Conservation (phyloP, 2,329 filamentous ascomycete genomes). For the Escovopsis sp. region DNA sequence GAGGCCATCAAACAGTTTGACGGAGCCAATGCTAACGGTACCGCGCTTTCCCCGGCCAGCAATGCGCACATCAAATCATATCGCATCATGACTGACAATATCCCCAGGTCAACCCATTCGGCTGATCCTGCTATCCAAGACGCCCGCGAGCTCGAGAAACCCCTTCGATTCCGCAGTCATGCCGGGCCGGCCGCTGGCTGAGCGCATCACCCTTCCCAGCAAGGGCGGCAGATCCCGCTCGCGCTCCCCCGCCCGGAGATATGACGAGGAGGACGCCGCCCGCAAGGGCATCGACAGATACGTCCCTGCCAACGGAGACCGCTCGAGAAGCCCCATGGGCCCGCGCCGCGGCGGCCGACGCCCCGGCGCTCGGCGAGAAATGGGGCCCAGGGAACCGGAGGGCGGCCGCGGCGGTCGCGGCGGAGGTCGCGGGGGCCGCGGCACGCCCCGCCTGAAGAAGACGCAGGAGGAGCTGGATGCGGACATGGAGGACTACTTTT, state of each 20-base stretch:
- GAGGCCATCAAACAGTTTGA: slow-evolving; percentile 69
- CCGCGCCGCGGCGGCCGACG: slow-evolving; percentile 37
- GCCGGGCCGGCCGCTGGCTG: slow-evolving; percentile 42
- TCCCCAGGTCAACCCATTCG: slow-evolving; percentile 61
- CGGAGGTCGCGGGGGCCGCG: slow-evolving; percentile 23
- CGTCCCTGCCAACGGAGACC: slow-evolving; percentile 43
- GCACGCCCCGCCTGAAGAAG: slow-evolving; percentile 51
- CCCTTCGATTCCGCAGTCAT: slow-evolving; percentile 41
- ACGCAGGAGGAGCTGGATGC: slow-evolving; percentile 85
- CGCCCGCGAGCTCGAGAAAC: slow-evolving; percentile 29
- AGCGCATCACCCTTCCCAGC: slow-evolving; percentile 41
- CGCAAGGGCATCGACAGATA: slow-evolving; percentile 67
- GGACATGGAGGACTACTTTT: slow-evolving; percentile 95
- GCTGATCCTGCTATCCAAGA: slow-evolving; percentile 47
- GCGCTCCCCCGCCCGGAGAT: slow-evolving; percentile 32
- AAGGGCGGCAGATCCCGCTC: slow-evolving; percentile 45
- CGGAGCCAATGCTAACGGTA: slow-evolving; percentile 77
- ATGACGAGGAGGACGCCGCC: slow-evolving; percentile 41
- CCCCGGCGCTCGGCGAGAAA: slow-evolving; percentile 34
- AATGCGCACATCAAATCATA: not conserved
- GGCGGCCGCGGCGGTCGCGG: slow-evolving; percentile 25
- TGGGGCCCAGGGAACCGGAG: slow-evolving; percentile 15
- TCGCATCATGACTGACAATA: not conserved
- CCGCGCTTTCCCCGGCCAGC: not conserved
- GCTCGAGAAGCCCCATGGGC: slow-evolving; percentile 46